These are phyloP conservation scores for Fusarium armeniacum DNA, from an alignment of 2,329 filamentous ascomycete genomes.

Conservation along the genomic window DNA sequence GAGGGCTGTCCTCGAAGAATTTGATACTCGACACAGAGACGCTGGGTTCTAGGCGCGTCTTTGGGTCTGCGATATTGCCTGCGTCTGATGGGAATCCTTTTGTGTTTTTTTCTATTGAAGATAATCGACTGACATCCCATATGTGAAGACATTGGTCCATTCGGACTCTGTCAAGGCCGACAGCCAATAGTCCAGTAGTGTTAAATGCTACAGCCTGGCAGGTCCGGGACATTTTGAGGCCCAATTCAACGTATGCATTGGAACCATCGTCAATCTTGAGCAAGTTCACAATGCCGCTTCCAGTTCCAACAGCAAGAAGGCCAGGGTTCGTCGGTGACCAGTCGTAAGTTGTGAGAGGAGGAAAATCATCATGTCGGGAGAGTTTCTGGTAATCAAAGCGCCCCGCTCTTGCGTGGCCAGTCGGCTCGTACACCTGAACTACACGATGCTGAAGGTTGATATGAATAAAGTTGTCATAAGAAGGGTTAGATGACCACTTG, in stretches of 20 bases:
- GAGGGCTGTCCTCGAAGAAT: constrained; percentile 83
- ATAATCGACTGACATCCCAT: constrained; percentile 79
- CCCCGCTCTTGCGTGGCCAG: constrained; percentile 68
- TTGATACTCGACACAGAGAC: constrained; percentile 86
- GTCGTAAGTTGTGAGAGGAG: constrained; percentile 74
- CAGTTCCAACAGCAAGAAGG: constrained; percentile 80
- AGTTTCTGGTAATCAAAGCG: constrained; percentile 70
- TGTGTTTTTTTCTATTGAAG: constrained; percentile 61
- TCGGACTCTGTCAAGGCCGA: constrained; percentile 83
- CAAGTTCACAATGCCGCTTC: constrained; percentile 80
- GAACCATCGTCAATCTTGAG: constrained; percentile 79
- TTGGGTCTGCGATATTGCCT: constrained; percentile 67
- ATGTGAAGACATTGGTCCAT: constrained; percentile 87
- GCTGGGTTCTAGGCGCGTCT: constrained; percentile 72
- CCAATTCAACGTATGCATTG: constrained; percentile 74
- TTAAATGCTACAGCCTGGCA: constrained; percentile 88
- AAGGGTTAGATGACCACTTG: constrained; percentile 74
- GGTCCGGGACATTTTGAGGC: constrained; percentile 80
- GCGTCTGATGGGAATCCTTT: constrained; percentile 66
- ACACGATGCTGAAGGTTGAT: constrained; percentile 74
- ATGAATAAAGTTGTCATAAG: constrained; percentile 72
- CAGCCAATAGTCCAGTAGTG: constrained; percentile 77
- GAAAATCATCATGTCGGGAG: constrained; percentile 73
- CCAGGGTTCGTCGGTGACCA: constrained; percentile 74
- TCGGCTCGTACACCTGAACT: constrained; percentile 74